phyloP scores from a whole-genome alignment of 805 yeast genomes.

The Candida chilensis region DNA sequence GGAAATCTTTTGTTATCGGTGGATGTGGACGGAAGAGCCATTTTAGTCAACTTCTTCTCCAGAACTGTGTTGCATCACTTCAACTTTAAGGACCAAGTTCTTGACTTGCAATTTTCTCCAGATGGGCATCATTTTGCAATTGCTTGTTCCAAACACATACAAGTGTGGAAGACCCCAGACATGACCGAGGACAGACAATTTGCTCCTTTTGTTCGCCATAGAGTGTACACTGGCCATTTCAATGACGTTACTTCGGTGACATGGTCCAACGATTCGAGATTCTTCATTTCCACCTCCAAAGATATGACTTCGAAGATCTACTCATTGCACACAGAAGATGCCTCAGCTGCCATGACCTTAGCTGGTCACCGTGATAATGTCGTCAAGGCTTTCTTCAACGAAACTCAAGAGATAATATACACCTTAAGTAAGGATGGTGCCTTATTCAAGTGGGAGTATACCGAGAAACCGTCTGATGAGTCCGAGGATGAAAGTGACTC shows the following conservation, averaged over 20 bases:
- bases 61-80: constrained; percentile 88
- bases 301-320: constrained; percentile 85
- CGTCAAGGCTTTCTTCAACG: constrained; percentile 76
- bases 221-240: constrained; percentile 90
- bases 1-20: constrained; percentile 74
- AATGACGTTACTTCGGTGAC: constrained; percentile 67
- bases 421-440: constrained; percentile 96
- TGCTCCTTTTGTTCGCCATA: constrained; percentile 89
- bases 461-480: constrained; percentile 41
- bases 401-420: constrained; percentile 83
- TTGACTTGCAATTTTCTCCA: constrained; percentile 75
- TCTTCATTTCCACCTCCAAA: constrained; percentile 76
- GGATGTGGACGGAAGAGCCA: constrained; percentile 90
- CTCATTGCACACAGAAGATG: constrained; percentile 61
- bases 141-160: constrained; percentile 73
- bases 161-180: constrained; percentile 90
- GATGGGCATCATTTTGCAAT: constrained; percentile 84
- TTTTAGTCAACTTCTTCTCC: constrained; percentile 75
- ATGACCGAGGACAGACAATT: constrained; percentile 79
- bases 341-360: constrained; percentile 71
- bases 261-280: constrained; percentile 90
- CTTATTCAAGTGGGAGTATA: constrained; percentile 83
- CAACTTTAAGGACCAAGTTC: constrained; percentile 77
- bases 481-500: constrained; percentile 31
- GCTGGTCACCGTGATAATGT: constrained; percentile 93